Percentiles rank a stretch among this genome's conserved stretches.
These are phyloP conservation scores for Chaetomiaceae sp. DNA, from an alignment of 2,329 filamentous ascomycete genomes.

Conservation along the genomic window DNA sequence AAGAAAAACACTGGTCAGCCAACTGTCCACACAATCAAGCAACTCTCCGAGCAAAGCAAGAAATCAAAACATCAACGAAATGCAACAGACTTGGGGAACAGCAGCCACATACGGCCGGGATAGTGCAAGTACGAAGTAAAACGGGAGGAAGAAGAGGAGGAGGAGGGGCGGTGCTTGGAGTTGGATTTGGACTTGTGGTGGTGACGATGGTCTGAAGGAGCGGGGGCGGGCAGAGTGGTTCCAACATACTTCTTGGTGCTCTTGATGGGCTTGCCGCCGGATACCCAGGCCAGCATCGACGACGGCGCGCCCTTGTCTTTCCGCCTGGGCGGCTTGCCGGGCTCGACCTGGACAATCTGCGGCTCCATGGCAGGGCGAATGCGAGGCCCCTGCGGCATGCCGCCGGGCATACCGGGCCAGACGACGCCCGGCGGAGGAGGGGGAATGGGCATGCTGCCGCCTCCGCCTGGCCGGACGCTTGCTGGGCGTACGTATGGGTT, in stretches of 20 bases:
- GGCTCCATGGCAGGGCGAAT: not conserved
- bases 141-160: not conserved
- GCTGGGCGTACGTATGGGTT: slow-evolving; percentile 8
- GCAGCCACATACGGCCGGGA: not conserved
- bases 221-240: too few species aligned
- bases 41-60: not conserved
- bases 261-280: slow-evolving; percentile 26
- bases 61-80: not conserved
- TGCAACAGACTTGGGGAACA: slow-evolving; percentile 11
- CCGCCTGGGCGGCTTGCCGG: slow-evolving; percentile 27
- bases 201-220: too few species aligned
- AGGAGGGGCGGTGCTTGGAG: not conserved
- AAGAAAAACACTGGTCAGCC: too few species aligned
- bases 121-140: slow-evolving; percentile 4
- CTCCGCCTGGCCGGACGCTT: slow-evolving; percentile 7
- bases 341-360: slow-evolving; percentile 29
- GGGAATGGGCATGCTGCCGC: slow-evolving; percentile 7
- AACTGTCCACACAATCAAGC: too few species aligned
- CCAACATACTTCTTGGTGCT: slow-evolving; percentile 33
- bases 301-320: slow-evolving; percentile 24
- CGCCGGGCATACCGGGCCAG: not conserved
- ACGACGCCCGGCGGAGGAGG: slow-evolving; percentile 16
- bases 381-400: not conserved
- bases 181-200: not conserved
- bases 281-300: slow-evolving; percentile 34